Conservation (phyloP, 148 eudicot species). For the Cornus suecica region DNA sequence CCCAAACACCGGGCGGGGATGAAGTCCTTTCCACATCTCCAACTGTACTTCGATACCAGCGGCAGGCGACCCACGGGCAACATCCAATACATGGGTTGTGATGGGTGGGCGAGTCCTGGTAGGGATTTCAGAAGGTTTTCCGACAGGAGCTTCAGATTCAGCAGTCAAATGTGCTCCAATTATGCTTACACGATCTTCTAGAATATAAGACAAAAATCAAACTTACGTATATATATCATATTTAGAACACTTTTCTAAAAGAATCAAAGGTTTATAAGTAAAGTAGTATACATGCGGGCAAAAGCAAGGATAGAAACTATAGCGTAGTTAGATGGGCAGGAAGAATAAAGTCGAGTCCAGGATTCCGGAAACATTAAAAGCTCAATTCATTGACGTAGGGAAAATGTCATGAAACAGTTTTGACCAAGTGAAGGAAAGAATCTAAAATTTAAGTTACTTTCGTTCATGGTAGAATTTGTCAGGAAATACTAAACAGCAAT, state of each 20-base stretch:
- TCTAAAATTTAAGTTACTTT: no score
- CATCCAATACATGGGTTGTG: conserved; percentile 84
- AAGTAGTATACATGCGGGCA: not conserved
- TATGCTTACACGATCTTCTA: conserved; percentile 87
- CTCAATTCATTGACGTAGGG: not conserved
- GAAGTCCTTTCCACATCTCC: conserved; percentile 57
- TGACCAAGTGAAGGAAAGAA: not conserved
- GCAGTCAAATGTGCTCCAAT: conserved; percentile 71
- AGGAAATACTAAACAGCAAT: not conserved
- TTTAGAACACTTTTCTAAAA: not conserved
- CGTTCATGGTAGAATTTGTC: not conserved
- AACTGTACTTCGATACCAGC: conserved; percentile 64
- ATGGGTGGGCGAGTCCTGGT: conserved; percentile 82
- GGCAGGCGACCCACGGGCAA: conserved; percentile 71
- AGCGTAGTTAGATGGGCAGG: not conserved
- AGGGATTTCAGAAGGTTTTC: conserved; percentile 30
- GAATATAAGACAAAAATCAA: conserved; percentile 25
- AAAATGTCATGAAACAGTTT: not conserved
- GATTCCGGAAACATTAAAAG: not conserved
- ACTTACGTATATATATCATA: not conserved
- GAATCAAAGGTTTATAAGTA: not conserved
- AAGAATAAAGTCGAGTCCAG: not conserved
- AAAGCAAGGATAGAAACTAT: not conserved
- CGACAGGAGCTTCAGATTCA: conserved; percentile 30
- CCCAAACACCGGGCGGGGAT: conserved; percentile 48